Evolutionary conservation across 768 basidiomycete species (phyloP).

Genomic region (Sporobolomyces phaffii): DNA sequence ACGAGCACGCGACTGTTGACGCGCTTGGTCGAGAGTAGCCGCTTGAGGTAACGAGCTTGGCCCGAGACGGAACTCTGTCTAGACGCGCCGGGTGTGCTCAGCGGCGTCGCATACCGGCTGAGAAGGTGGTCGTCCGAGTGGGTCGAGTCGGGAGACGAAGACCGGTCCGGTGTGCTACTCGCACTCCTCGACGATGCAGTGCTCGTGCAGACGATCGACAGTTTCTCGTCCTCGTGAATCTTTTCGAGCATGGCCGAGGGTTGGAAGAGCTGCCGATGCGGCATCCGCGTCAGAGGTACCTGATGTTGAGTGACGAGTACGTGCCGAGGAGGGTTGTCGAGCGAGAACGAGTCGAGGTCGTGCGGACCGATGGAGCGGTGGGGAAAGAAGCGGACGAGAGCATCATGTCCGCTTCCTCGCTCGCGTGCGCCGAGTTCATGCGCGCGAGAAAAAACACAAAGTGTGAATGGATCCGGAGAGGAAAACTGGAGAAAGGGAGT

Average conservation of each 20-base stretch:
- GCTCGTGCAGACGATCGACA: not conserved
- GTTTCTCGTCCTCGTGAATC: constrained; percentile 6
- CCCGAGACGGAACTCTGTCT: not conserved
- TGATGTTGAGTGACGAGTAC: not conserved
- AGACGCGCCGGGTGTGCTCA: not conserved
- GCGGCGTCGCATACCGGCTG: not conserved
- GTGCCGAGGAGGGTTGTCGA: too few species aligned
- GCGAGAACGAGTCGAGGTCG: too few species aligned
- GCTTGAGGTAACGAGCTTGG: not conserved
- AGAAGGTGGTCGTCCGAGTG: constrained; percentile 13
- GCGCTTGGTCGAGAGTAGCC: not conserved
- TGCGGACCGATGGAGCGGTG: too few species aligned
- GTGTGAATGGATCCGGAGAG: not conserved
- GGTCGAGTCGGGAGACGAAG: constrained; percentile 3
- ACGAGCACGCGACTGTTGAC: not conserved
- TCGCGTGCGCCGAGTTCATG: too few species aligned
- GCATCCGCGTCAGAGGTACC: not conserved
- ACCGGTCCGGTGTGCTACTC: not conserved
- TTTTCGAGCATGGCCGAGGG: not conserved
- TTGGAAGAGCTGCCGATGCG: not conserved
- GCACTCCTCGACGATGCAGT: not conserved
- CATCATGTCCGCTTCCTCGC: too few species aligned
- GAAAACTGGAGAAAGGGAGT: not conserved
- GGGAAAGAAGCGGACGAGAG: too few species aligned
- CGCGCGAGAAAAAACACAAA: too few species aligned